Evolutionary conservation across 148 eudicot genomes (phyloP).

Genomic region (Rhododendron ovatum): DNA sequence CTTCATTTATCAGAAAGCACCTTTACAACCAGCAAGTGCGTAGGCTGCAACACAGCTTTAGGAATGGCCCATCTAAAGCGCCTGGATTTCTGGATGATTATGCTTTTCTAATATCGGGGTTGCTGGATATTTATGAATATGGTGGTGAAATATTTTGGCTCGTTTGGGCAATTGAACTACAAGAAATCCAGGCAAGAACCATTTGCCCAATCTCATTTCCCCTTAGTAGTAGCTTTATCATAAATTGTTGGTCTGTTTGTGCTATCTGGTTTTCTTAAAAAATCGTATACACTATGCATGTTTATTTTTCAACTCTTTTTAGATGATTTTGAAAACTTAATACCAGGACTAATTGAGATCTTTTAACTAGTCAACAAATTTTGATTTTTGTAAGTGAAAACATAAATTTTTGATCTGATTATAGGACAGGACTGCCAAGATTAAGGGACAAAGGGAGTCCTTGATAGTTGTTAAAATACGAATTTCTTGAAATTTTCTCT

Average conservation of each 20-base stretch:
- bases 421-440: background rate
- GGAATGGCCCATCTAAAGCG: conserved; percentile 92
- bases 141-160: conserved; percentile 75
- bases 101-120: conserved; percentile 79
- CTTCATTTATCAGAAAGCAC: conserved; percentile 54
- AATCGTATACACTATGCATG: background rate
- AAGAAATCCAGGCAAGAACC: conserved; percentile 68
- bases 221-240: background rate
- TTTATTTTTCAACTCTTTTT: background rate
- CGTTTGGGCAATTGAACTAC: conserved; percentile 79
- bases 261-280: background rate
- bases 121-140: conserved; percentile 75
- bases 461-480: background rate
- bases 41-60: conserved; percentile 81
- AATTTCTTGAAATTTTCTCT: background rate
- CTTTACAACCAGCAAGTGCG: conserved; percentile 50
- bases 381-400: background rate
- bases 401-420: background rate
- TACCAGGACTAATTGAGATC: background rate
- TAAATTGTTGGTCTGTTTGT: background rate
- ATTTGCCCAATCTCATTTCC: background rate
- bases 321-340: background rate
- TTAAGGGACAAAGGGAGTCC: background rate
- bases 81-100: conserved; percentile 95
- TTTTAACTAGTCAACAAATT: background rate